A percentile compares a stretch with the other conserved stretches of the same genome.
These are phyloP conservation scores for Picea glauca DNA, from an alignment of 75 land plant species.

Conservation along the genomic window DNA sequence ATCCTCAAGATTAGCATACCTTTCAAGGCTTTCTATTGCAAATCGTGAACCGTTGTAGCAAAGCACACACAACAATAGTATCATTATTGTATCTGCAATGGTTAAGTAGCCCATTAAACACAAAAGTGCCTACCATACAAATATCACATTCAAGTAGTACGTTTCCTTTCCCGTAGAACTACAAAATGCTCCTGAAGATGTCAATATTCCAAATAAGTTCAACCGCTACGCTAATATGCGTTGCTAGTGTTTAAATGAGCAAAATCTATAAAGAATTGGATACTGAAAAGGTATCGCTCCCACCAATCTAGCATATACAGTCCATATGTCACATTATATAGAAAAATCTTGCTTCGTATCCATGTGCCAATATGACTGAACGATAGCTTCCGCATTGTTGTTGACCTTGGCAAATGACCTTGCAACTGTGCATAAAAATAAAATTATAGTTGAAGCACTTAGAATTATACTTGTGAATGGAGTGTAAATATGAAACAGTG, in stretches of 20 bases:
- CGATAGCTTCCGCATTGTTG: background rate
- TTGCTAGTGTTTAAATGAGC: background rate
- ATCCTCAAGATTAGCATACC: background rate
- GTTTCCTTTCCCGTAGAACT: background rate
- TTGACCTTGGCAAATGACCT: background rate
- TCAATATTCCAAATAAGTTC: background rate
- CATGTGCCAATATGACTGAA: background rate
- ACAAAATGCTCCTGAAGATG: background rate
- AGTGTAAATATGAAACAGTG: background rate
- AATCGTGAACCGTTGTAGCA: slow-evolving; percentile 17
- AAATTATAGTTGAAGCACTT: background rate
- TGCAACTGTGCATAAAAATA: slow-evolving; percentile 1
- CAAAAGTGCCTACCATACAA: background rate
- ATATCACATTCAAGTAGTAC: background rate
- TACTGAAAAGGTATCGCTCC: slow-evolving; percentile 61
- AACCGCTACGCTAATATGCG: no score
- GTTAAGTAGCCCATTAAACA: slow-evolving; percentile 6
- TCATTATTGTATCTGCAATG: slow-evolving; percentile 6
- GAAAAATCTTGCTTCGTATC: slow-evolving; percentile 39
- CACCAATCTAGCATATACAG: slow-evolving; percentile 76
- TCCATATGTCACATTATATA: slow-evolving; percentile 63
- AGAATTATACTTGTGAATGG: background rate
- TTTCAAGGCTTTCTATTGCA: background rate
- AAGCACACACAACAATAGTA: slow-evolving; percentile 6
- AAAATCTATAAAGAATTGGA: slow-evolving; percentile 17